Conservation (phyloP, 306 rosid species). For the Myrica gale region DNA sequence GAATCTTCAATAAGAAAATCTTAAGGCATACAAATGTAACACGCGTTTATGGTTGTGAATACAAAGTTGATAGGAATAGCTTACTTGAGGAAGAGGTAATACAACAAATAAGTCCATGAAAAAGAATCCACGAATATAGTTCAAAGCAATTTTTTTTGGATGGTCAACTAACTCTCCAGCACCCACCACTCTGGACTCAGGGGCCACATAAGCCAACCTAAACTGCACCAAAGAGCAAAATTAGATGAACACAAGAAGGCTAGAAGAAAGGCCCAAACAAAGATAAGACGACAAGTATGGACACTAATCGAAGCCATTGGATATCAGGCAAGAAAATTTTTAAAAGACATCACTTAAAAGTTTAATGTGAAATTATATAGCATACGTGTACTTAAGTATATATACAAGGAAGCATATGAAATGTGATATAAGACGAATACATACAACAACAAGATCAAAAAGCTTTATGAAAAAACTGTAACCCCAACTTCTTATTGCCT, state of each 20-base stretch:
- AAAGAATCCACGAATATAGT: conserved; percentile 58
- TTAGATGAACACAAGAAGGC: conserved; percentile 1
- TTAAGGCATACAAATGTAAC: not conserved
- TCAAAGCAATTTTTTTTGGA: conserved; percentile 64
- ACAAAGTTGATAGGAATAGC: not conserved
- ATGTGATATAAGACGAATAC: not conserved
- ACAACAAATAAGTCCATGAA: conserved; percentile 57
- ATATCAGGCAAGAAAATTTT: not conserved
- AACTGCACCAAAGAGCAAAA: conserved; percentile 51
- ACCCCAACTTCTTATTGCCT: not conserved
- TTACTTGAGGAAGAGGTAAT: conserved; percentile 84
- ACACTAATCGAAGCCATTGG: not conserved
- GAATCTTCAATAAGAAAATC: not conserved
- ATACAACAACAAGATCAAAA: not conserved
- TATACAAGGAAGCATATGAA: not conserved
- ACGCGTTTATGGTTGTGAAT: not conserved
- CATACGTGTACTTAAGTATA: not conserved
- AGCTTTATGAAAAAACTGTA: not conserved
- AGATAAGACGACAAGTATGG: not conserved
- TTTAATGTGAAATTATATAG: not conserved
- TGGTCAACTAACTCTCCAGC: conserved; percentile 84
- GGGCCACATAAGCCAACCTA: conserved; percentile 86
- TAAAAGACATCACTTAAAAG: not conserved
- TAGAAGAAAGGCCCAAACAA: conserved; percentile 16
- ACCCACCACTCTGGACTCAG: conserved; percentile 79